Evolutionary conservation across 1,139 yeast species (phyloP).

Genomic region (Magnusiomyces fungicola): DNA sequence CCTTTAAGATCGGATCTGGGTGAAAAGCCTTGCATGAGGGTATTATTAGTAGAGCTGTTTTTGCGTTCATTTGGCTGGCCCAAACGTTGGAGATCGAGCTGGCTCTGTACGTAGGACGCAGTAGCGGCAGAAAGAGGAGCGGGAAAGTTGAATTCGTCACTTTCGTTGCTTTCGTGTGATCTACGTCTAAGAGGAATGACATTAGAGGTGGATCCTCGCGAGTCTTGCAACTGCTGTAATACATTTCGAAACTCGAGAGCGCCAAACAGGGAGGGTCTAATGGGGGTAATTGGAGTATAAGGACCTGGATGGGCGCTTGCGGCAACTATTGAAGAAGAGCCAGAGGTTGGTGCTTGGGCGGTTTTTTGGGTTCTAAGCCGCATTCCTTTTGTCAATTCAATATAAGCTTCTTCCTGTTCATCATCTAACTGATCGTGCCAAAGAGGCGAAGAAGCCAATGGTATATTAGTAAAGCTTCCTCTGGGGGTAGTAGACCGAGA

Average conservation of each 20-base stretch:
- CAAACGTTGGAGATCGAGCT: too few relatives aligned
- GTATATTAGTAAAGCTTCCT: background rate
- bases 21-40: too few relatives aligned
- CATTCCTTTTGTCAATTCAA: conserved; percentile 26
- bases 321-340: conserved; percentile 6
- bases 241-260: conserved; percentile 37
- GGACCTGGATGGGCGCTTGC: conserved; percentile 4
- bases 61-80: too few relatives aligned
- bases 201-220: conserved; percentile 12
- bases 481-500: background rate
- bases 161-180: background rate
- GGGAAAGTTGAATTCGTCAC: too few relatives aligned
- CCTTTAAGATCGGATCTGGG: too few relatives aligned
- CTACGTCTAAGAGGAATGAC: conserved; percentile 10
- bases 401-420: conserved; percentile 24
- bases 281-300: conserved; percentile 21
- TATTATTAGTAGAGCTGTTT: too few relatives aligned
- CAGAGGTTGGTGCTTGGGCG: background rate
- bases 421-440: conserved; percentile 19
- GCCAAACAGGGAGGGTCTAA: conserved; percentile 39
- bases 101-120: too few relatives aligned
- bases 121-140: too few relatives aligned
- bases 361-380: conserved; percentile 18
- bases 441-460: conserved; percentile 3
- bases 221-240: conserved; percentile 19